Evolutionary conservation across 768 basidiomycete genomes (phyloP), one percentile per base, ranked within the genome.

Genomic region (Pleurotus citrinopileatus): DNA sequence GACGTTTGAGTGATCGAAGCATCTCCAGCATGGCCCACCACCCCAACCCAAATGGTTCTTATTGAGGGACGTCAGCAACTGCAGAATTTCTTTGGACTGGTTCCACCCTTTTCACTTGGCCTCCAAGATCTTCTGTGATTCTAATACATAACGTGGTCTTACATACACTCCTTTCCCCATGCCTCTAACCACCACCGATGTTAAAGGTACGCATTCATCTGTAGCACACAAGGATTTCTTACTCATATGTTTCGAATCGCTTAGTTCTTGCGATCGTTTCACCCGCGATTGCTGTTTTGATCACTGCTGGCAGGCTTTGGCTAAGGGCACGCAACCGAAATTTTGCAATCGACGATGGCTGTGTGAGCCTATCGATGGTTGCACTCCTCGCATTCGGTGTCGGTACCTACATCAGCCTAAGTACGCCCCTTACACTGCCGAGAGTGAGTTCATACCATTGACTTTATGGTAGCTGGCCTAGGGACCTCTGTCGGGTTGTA

Each of bases 301-400:
- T 61, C 32, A 64, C 65, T 9, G 51, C 57, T 29, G 36, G 62
- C 15, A 52, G 63, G 13, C 59, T 66, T 22, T 22, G 40, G 13
- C 59, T 63, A 37, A 61, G 63, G 17, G 29, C 46, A n/a, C 46
- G 62, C 17, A 60, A 42, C 10, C 32, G 44, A 45, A 56, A 51
- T 17, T 55, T 66, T 32, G 62, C 63, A 48, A 61, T 55, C 44
- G 65, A 66, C 43, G 65, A 65, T 54, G 57, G 32, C 10, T 64
- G 61, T 52, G 63, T 63, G 10, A 50, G 52, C 19, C 42, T 65
- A 1, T 57, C 62, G 20, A 54, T 63, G 55, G 26, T 56, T 29
- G 57, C 63, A 9, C 54, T 64, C 9, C 19, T 59, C 6, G 42
- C 54, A 2, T 66, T 64, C 44, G 62, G 63, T 42, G 57, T 55